phyloP scores from a whole-genome alignment of 2,329 filamentous ascomycete species.

The Mycogone perniciosa region DNA sequence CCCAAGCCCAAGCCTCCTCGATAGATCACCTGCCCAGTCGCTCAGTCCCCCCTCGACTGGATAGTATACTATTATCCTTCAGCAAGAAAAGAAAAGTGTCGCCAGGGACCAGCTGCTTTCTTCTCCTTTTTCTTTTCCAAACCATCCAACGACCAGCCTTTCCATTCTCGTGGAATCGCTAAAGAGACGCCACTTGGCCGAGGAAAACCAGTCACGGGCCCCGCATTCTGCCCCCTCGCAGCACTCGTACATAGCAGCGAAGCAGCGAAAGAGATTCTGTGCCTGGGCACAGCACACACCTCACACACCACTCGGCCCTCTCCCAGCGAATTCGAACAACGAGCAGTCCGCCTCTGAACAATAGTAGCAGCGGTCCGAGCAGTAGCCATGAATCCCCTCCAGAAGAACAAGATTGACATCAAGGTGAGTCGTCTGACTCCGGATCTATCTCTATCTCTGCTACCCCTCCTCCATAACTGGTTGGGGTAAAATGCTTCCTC shows the following conservation, averaged over 20 bases:
- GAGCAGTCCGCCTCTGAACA: too few relatives aligned
- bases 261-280: not conserved
- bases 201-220: not conserved
- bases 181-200: too few relatives aligned
- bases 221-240: not conserved
- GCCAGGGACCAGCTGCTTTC: constrained; percentile 7
- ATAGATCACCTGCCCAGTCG: not conserved
- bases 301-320: not conserved
- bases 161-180: not conserved
- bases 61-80: constrained; percentile 1
- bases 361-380: not conserved
- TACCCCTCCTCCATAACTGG: not conserved
- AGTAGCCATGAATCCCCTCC: constrained; percentile 78
- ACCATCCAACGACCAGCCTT: not conserved
- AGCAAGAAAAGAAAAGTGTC: not conserved
- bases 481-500: not conserved
- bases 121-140: not conserved
- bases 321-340: not conserved
- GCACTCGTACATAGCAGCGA: too few relatives aligned
- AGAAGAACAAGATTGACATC: constrained; percentile 98
- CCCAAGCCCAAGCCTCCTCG: too few relatives aligned
- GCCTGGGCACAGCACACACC: not conserved
- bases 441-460: not conserved
- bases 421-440: constrained; percentile 56
- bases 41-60: not conserved